Evolutionary conservation across 2,329 filamentous ascomycete genomes (phyloP).

Genomic region (Graphilbum sp.): DNA sequence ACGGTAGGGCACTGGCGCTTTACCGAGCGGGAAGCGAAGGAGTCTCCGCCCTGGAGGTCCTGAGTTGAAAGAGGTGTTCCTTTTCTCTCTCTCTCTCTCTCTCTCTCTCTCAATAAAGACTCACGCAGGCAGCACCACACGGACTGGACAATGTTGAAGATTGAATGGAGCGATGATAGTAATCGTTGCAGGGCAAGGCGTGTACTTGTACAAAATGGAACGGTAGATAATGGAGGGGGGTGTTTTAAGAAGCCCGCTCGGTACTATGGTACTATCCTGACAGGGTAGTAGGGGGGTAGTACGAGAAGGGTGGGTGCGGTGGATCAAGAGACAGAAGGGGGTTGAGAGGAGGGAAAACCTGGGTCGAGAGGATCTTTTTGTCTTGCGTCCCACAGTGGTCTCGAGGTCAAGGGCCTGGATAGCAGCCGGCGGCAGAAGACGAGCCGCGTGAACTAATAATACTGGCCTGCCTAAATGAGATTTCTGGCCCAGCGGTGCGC

Average conservation of each 20-base stretch:
- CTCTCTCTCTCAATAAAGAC: too few relatives aligned
- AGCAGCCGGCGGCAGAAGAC: constrained; percentile 2
- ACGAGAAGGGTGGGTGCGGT: constrained; percentile 17
- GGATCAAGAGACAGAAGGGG: constrained; percentile 12
- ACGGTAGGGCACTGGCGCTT: too few relatives aligned
- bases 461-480: constrained; percentile 8
- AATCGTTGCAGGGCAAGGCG: constrained; percentile 25
- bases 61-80: too few relatives aligned
- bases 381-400: constrained; percentile 5
- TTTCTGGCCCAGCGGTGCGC: background rate
- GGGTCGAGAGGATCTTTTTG: background rate
- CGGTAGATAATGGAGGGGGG: constrained; percentile 31
- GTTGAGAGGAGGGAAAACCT: constrained; percentile 7
- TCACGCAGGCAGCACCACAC: too few relatives aligned
- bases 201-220: constrained; percentile 32
- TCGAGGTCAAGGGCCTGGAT: background rate
- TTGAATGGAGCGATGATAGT: constrained; percentile 13
- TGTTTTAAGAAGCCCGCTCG: constrained; percentile 29
- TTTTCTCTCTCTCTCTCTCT: too few relatives aligned
- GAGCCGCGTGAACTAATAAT: too few relatives aligned
- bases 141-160: too few relatives aligned
- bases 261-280: constrained; percentile 32
- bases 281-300: constrained; percentile 12
- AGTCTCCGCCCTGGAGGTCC: too few relatives aligned
- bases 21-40: too few relatives aligned